Base-by-base conservation (phyloP, 257 asterid species). In the Verbena officinalis region DNA sequence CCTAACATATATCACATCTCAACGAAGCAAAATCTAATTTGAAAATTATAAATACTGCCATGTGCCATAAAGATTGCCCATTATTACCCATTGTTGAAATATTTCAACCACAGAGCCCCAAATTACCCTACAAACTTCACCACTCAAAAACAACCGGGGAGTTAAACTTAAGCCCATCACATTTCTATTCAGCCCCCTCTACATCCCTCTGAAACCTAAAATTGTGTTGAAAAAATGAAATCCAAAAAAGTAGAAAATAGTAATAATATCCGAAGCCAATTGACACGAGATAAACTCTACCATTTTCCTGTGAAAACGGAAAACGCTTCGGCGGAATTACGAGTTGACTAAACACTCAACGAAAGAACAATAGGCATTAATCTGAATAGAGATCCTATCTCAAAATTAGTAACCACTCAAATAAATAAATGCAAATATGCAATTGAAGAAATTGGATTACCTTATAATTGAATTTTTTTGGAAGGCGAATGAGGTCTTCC, bases 381-480 rank as follows among this genome's bases (percentile, higher is more conserved):
- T 31, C 34, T 30, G 15, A 69, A 12, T 21, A 43, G 12, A 52
- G 27, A 64, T 68, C 59, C 31, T 54, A 61, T 11, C 10, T 16
- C 13, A 54, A 58, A 9, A n/a, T 56, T 31, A 49, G 19, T 15
- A 17, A 19, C 45, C 23, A 9, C n/a, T 49, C 54, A 45, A 30
- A 33, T 17, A 36, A 39, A 53, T n/a, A 22, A 58, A 15, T 46
- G 22, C 13, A 23, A 36, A 30, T 55, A 15, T 52, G 22, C 12
- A 22, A 34, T 39, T 55, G 19, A 23, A 5, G 59, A 48, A 24
- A 38, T 42, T 16, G 30, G 50, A 20, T 69, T 61, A 70, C 84
- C 86, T 77, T 78, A 73, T 69, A 77, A 79, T 71, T 44, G 55
- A 64, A 63, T 55, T 39, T 56, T 30, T 55, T 65, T 27, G 75